Evolutionary conservation across 73 alveolate species (phyloP).

Genomic region (Tetrahymena malaccensis): DNA sequence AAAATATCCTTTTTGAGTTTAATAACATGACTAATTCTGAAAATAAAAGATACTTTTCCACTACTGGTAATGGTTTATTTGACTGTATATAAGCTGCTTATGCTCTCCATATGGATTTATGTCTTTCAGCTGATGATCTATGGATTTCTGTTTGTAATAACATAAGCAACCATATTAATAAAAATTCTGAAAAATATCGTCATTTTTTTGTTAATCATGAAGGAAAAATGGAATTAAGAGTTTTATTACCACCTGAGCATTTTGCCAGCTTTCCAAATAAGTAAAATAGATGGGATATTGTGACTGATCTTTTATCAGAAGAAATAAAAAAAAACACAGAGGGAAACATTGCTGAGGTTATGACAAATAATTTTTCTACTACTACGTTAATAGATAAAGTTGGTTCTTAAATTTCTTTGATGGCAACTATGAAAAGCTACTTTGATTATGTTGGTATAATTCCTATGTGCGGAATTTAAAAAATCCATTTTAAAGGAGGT

Average conservation of each 20-base stretch:
- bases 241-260: neutral
- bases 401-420: slow-evolving; percentile 2
- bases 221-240: slow-evolving; percentile 10
- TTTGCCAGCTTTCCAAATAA: neutral
- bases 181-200: slow-evolving; percentile 15
- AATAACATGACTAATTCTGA: neutral
- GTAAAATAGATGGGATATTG: slow-evolving; percentile 8
- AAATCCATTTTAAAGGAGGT: neutral
- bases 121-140: slow-evolving; percentile 28
- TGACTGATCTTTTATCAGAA: neutral
- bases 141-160: slow-evolving; percentile 3
- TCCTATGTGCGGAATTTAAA: slow-evolving; percentile 11
- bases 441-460: slow-evolving; percentile 1
- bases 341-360: neutral
- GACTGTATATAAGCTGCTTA: slow-evolving; percentile 11
- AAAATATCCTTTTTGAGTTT: neutral
- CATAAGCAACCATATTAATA: slow-evolving; percentile 5
- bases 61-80: neutral
- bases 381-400: neutral
- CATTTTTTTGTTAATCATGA: slow-evolving; percentile 15
- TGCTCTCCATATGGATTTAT: slow-evolving; percentile 8
- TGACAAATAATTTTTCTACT: slow-evolving; percentile 1
- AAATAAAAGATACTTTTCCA: neutral
- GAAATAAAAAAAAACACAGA: slow-evolving; percentile 1
- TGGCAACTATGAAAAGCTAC: slow-evolving; percentile 22